Conservation (phyloP, 2,329 filamentous ascomycete genomes). For the Sclerotinia borealis region DNA sequence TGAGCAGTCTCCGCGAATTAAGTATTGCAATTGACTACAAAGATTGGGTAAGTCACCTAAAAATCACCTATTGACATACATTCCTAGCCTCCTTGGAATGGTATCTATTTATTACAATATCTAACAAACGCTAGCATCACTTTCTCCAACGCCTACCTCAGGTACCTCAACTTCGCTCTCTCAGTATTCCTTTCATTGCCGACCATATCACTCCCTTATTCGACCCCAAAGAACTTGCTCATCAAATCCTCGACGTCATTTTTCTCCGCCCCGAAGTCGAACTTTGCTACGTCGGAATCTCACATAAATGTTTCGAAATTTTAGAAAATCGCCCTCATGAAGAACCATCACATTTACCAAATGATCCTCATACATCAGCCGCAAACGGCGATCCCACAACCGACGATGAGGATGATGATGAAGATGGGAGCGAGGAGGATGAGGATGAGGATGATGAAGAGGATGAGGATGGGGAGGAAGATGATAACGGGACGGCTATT, state of each 20-base stretch:
- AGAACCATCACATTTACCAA: constrained; percentile 27
- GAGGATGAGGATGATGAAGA: constrained; percentile 45
- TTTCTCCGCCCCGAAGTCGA: constrained; percentile 69
- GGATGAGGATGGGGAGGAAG: constrained; percentile 38
- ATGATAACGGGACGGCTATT: constrained; percentile 32
- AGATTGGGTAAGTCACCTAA: constrained; percentile 63
- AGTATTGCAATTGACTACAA: constrained; percentile 67
- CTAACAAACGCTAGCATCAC: constrained; percentile 47
- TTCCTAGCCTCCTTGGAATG: background rate
- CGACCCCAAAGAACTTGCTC: constrained; percentile 63
- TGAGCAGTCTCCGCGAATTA: constrained; percentile 65
- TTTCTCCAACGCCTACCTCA: constrained; percentile 71
- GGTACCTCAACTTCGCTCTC: constrained; percentile 61
- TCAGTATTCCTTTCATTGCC: constrained; percentile 64
- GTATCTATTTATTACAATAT: background rate
- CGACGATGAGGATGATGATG: constrained; percentile 43
- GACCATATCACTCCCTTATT: constrained; percentile 50
- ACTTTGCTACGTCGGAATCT: constrained; percentile 71
- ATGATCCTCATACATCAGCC: constrained; percentile 26
- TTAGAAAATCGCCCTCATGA: constrained; percentile 54
- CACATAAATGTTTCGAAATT: constrained; percentile 76
- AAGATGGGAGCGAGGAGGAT: constrained; percentile 40
- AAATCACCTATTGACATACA: background rate
- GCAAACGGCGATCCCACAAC: constrained; percentile 34
- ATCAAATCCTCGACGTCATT: constrained; percentile 74